A percentile compares a stretch with the other conserved stretches of the same genome.
Conservation (phyloP, 345 rosid species). For the Limnanthes douglasii region DNA sequence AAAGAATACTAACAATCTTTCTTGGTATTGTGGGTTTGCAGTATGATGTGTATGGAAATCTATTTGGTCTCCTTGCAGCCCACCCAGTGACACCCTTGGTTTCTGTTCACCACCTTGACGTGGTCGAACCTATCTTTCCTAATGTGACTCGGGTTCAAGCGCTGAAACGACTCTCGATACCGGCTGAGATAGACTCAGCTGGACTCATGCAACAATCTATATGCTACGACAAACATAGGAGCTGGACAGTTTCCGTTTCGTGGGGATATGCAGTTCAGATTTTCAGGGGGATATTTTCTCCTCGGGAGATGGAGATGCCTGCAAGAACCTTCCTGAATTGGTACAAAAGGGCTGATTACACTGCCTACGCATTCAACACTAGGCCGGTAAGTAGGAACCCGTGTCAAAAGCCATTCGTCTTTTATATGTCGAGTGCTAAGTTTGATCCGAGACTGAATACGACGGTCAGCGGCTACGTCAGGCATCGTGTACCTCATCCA, state of each 20-base stretch:
- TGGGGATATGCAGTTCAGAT: slow-evolving; percentile 91
- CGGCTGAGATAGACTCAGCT: slow-evolving; percentile 72
- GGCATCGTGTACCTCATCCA: slow-evolving; percentile 51
- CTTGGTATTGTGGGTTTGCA: too few species aligned
- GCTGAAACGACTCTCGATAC: slow-evolving; percentile 38
- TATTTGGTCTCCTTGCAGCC: slow-evolving; percentile 86
- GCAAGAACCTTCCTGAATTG: slow-evolving; percentile 89
- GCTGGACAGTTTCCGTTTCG: slow-evolving; percentile 76
- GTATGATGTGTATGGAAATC: slow-evolving; percentile 94
- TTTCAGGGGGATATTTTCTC: slow-evolving; percentile 70
- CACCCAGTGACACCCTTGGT: slow-evolving; percentile 83
- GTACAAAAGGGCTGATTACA: slow-evolving; percentile 88
- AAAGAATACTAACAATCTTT: too few species aligned
- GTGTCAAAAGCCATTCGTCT: slow-evolving; percentile 92
- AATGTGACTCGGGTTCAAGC: slow-evolving; percentile 63
- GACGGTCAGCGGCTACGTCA: slow-evolving; percentile 44
- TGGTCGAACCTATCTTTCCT: slow-evolving; percentile 87
- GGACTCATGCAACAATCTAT: slow-evolving; percentile 87
- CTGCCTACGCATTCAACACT: slow-evolving; percentile 87
- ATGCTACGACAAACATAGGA: slow-evolving; percentile 57
- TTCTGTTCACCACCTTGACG: slow-evolving; percentile 86
- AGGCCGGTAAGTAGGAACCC: slow-evolving; percentile 83
- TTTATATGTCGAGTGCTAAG: slow-evolving; percentile 46
- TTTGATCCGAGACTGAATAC: slow-evolving; percentile 26
- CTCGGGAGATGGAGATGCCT: slow-evolving; percentile 93